phyloP scores from a whole-genome alignment of 106 monocot genomes.

The Dioscorea alata region DNA sequence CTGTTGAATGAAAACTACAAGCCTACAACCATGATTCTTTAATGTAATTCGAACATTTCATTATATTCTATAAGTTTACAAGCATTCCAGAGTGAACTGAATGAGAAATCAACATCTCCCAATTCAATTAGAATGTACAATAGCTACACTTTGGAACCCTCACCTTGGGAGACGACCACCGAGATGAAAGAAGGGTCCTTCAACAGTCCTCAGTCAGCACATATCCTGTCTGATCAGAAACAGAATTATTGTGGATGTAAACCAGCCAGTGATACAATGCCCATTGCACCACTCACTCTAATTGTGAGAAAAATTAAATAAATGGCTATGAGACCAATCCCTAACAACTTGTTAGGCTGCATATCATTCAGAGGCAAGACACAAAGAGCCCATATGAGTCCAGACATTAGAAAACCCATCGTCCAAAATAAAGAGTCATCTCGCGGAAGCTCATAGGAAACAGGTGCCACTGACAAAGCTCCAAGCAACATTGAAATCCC shows the following conservation, averaged over 20 bases:
- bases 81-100: no score
- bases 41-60: no score
- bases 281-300: slow-evolving; percentile 25
- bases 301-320: slow-evolving; percentile 39
- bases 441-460: slow-evolving; percentile 49
- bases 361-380: slow-evolving; percentile 36
- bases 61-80: no score
- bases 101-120: no score
- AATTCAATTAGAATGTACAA: no score
- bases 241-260: neutral
- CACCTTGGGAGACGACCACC: no score
- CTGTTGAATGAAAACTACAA: no score
- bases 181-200: no score
- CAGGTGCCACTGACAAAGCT: slow-evolving; percentile 48
- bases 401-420: slow-evolving; percentile 44
- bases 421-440: slow-evolving; percentile 68
- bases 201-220: no score
- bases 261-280: slow-evolving; percentile 19
- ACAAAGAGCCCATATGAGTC: slow-evolving; percentile 45
- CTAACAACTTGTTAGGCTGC: slow-evolving; percentile 32
- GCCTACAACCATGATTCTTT: no score
- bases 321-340: slow-evolving; percentile 37
- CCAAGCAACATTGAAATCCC: slow-evolving; percentile 74
- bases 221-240: no score
- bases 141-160: no score